A percentile compares a stretch with the other conserved stretches of the same genome.
Evolutionary conservation across 2,329 filamentous ascomycete genomes (phyloP).

Genomic region (Apiospora kogelbergensis): DNA sequence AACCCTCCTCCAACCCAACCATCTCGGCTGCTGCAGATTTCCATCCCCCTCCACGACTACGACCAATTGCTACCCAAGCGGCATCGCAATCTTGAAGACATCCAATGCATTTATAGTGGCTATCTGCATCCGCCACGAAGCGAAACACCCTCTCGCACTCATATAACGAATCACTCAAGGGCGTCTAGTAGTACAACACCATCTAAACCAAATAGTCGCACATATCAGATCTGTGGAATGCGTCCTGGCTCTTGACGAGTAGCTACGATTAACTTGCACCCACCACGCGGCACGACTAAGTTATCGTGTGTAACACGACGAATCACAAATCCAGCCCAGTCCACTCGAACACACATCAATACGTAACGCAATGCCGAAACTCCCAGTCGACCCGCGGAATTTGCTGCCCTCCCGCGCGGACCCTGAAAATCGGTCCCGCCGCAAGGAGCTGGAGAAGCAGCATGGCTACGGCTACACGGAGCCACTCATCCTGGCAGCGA

Average conservation of each 20-base stretch:
- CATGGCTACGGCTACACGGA: conserved; percentile 42
- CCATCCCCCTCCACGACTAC: neutral
- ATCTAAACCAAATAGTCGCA: neutral
- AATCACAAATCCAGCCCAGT: neutral
- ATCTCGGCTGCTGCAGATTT: neutral
- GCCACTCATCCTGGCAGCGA: conserved; percentile 24
- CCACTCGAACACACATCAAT: no score
- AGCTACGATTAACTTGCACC: neutral
- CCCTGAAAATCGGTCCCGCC: conserved; percentile 33
- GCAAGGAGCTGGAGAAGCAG: conserved; percentile 41
- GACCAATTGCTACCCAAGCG: neutral
- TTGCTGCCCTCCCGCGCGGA: conserved; percentile 38
- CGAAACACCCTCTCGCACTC: neutral
- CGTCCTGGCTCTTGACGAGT: neutral
- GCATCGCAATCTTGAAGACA: neutral
- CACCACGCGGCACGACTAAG: neutral
- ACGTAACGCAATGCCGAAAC: neutral
- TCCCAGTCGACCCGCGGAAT: conserved; percentile 23
- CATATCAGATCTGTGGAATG: neutral
- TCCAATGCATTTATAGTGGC: neutral
- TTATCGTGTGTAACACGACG: neutral
- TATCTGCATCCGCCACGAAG: neutral
- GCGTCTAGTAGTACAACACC: neutral
- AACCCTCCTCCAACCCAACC: neutral
- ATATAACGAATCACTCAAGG: neutral